Evolutionary conservation across 1,284 basidiomycete species (phyloP).

Genomic region (Uromyces viciae-fabae): DNA sequence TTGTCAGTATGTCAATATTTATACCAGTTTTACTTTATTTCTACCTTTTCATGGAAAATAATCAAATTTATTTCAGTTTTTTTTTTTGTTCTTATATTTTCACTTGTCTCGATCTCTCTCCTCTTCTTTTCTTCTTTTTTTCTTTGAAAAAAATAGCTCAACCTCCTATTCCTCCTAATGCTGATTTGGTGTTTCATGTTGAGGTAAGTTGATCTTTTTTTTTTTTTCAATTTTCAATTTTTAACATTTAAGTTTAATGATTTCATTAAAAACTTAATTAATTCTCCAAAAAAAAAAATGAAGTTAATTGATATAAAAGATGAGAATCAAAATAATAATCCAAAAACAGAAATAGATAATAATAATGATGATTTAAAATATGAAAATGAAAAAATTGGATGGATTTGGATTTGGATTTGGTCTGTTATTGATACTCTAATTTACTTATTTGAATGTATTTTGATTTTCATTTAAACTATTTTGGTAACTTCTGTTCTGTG

Average conservation of each 20-base stretch:
- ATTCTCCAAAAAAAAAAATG: not conserved
- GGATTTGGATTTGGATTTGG: not conserved
- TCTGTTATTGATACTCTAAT: not conserved
- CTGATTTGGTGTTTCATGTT: conserved; percentile 35
- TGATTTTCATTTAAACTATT: conserved; percentile 15
- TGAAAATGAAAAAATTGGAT: not conserved
- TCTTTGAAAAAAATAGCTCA: conserved; percentile 6
- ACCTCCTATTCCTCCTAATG: conserved; percentile 32
- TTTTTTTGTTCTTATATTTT: not conserved
- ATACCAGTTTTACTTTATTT: not conserved
- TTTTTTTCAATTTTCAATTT: not conserved
- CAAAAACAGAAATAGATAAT: not conserved
- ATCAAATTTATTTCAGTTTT: not conserved
- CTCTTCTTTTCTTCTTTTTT: not conserved
- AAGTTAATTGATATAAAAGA: not conserved
- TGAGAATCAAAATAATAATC: not conserved
- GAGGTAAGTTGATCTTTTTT: not conserved
- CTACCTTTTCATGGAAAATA: not conserved
- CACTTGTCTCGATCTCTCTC: not conserved
- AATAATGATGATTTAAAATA: not conserved
- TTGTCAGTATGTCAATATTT: not conserved
- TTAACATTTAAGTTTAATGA: not conserved
- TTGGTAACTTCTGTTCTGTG: no score
- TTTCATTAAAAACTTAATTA: not conserved
- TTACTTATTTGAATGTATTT: conserved; percentile 7